phyloP scores from a whole-genome alignment of 129 eudicot species.

The Flaveria robusta region DNA sequence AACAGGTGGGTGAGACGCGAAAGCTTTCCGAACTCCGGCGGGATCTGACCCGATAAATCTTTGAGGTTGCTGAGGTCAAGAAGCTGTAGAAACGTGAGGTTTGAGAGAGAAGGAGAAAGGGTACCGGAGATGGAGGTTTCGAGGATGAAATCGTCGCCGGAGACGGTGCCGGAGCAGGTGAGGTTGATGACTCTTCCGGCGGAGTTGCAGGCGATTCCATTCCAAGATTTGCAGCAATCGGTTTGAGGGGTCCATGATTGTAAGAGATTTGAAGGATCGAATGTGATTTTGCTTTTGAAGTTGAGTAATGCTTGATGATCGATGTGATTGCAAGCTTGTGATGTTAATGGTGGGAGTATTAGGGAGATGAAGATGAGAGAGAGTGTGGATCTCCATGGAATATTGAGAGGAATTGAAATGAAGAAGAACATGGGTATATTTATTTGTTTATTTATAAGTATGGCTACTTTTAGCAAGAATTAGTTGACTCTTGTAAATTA shows the following conservation, averaged over 20 bases:
- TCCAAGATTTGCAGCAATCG: slow-evolving; percentile 79
- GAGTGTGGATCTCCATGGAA: slow-evolving; percentile 34
- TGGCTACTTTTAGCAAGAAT: slow-evolving; percentile 3
- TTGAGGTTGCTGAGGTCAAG: slow-evolving; percentile 81
- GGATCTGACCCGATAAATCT: slow-evolving; percentile 59
- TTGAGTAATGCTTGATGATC: slow-evolving; percentile 67
- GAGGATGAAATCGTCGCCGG: slow-evolving; percentile 51
- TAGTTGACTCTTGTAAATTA: background rate
- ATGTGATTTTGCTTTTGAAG: slow-evolving; percentile 60
- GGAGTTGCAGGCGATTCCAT: slow-evolving; percentile 68
- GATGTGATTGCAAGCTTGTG: slow-evolving; percentile 52
- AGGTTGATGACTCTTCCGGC: slow-evolving; percentile 66
- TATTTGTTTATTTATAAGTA: background rate
- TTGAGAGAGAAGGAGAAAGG: slow-evolving; percentile 72
- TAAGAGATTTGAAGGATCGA: slow-evolving; percentile 66
- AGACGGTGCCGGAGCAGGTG: slow-evolving; percentile 58
- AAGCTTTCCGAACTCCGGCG: slow-evolving; percentile 69
- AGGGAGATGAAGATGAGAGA: slow-evolving; percentile 35
- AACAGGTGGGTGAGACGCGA: slow-evolving; percentile 50
- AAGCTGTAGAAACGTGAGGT: slow-evolving; percentile 61
- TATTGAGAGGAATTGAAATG: slow-evolving; percentile 23
- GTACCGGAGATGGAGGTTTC: slow-evolving; percentile 82
- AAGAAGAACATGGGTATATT: slow-evolving; percentile 15
- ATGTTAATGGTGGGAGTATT: slow-evolving; percentile 23
- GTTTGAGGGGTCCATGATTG: slow-evolving; percentile 58